Conservation (phyloP, 805 yeast species). For the Teunomyces kruisii region DNA sequence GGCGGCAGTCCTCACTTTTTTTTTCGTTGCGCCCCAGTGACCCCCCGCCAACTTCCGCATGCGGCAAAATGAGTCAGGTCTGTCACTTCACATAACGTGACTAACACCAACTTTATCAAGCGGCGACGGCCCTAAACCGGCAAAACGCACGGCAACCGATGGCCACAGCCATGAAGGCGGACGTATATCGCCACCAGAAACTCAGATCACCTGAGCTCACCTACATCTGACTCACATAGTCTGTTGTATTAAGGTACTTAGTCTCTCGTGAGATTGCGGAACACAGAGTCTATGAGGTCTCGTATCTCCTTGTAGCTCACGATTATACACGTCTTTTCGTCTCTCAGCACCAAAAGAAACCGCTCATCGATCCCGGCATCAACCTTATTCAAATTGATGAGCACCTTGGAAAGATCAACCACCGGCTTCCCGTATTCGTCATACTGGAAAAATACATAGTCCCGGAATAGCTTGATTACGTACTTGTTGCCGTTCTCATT, state of each 20-base stretch:
- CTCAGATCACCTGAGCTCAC: too few relatives aligned
- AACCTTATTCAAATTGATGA: constrained; percentile 77
- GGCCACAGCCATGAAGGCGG: too few relatives aligned
- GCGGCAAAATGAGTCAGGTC: constrained; percentile 4
- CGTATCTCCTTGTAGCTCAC: constrained; percentile 82
- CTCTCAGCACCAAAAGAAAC: constrained; percentile 74
- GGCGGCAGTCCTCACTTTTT: too few relatives aligned
- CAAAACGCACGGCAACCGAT: neutral
- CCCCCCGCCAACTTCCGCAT: neutral
- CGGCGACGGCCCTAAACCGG: neutral
- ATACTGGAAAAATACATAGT: constrained; percentile 81
- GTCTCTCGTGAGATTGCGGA: constrained; percentile 45
- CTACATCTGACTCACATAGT: neutral
- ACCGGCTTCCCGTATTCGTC: constrained; percentile 77
- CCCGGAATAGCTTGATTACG: constrained; percentile 63
- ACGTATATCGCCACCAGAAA: too few relatives aligned
- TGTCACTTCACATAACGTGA: constrained; percentile 2
- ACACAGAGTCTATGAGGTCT: constrained; percentile 66
- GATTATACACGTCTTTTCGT: constrained; percentile 81
- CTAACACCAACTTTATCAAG: neutral
- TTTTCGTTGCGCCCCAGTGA: too few relatives aligned
- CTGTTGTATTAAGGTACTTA: constrained; percentile 4
- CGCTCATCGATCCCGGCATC: constrained; percentile 91
- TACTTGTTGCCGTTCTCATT: constrained; percentile 75
- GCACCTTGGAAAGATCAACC: constrained; percentile 78